Evolutionary conservation across 495 filamentous ascomycete species (phyloP).

Genomic region (Penicillium waksmanii): DNA sequence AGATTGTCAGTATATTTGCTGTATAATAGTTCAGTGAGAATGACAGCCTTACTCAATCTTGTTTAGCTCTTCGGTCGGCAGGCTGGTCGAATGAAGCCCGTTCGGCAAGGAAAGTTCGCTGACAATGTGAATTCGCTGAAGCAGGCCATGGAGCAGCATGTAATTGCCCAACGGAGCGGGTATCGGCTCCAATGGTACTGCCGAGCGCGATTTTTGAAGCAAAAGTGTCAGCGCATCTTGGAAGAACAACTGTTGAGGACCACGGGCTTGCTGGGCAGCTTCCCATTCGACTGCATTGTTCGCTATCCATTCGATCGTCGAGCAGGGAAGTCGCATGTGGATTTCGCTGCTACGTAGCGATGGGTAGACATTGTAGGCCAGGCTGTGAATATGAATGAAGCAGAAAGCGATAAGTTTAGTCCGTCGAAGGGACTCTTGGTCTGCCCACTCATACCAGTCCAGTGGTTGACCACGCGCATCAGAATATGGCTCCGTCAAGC

Average conservation of each 20-base stretch:
- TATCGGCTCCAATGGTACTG: constrained; percentile 37
- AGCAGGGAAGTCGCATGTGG: constrained; percentile 43
- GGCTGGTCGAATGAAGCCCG: constrained; percentile 34
- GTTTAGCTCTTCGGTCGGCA: constrained; percentile 44
- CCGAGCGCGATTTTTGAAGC: constrained; percentile 35
- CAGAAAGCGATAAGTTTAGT: constrained; percentile 45
- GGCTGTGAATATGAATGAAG: constrained; percentile 44
- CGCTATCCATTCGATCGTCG: constrained; percentile 44
- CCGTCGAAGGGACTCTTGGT: constrained; percentile 42
- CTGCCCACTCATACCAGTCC: constrained; percentile 45
- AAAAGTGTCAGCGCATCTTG: constrained; percentile 44
- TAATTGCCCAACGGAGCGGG: constrained; percentile 46
- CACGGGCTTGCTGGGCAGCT: constrained; percentile 33
- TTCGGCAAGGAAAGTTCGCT: constrained; percentile 44
- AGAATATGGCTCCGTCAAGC: constrained; percentile 30
- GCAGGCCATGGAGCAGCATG: constrained; percentile 43
- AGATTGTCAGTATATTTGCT: not conserved
- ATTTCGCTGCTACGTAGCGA: constrained; percentile 45
- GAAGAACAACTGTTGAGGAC: constrained; percentile 42
- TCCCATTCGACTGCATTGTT: constrained; percentile 39
- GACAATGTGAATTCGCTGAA: constrained; percentile 45
- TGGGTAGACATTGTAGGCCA: constrained; percentile 45
- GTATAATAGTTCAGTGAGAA: not conserved
- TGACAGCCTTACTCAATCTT: constrained; percentile 38
- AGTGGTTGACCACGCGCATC: constrained; percentile 27